Evolutionary conservation across 306 rosid species (phyloP).

Genomic region (Cucurbita pepo): DNA sequence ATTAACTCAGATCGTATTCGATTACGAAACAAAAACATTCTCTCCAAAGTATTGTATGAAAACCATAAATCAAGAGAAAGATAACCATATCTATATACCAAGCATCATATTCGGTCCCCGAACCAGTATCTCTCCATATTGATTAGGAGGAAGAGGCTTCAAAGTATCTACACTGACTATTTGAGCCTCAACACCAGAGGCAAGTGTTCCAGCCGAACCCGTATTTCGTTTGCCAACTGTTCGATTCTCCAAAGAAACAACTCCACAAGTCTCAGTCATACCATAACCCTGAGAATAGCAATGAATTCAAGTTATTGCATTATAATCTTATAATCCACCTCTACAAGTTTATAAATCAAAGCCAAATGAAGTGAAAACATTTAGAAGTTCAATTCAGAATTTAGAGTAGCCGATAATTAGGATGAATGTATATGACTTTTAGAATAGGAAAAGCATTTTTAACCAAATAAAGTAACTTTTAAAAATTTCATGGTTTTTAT

Average conservation of each 20-base stretch:
- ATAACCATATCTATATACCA: slow-evolving; percentile 27
- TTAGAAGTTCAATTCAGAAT: not conserved
- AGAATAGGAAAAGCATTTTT: too few species aligned
- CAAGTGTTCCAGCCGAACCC: slow-evolving; percentile 68
- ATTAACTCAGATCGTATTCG: not conserved
- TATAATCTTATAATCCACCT: not conserved
- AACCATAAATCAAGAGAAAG: not conserved
- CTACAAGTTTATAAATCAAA: not conserved
- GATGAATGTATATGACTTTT: not conserved
- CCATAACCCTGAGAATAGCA: slow-evolving; percentile 57
- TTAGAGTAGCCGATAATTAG: not conserved
- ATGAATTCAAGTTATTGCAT: not conserved
- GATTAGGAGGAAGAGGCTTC: slow-evolving; percentile 76
- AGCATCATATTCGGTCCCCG: slow-evolving; percentile 83
- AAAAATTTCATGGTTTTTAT: too few species aligned
- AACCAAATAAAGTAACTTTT: too few species aligned
- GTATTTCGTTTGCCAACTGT: slow-evolving; percentile 34
- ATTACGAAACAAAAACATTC: not conserved
- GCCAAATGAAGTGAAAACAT: not conserved
- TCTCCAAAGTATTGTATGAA: not conserved
- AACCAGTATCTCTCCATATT: slow-evolving; percentile 86
- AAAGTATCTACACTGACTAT: slow-evolving; percentile 58
- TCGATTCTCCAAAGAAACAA: slow-evolving; percentile 37
- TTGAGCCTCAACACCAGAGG: slow-evolving; percentile 59
- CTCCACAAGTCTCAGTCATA: slow-evolving; percentile 87